Evolutionary conservation across 768 basidiomycete genomes (phyloP), one percentile per base, ranked within the genome.

Genomic region (Termitomyces sp.): DNA sequence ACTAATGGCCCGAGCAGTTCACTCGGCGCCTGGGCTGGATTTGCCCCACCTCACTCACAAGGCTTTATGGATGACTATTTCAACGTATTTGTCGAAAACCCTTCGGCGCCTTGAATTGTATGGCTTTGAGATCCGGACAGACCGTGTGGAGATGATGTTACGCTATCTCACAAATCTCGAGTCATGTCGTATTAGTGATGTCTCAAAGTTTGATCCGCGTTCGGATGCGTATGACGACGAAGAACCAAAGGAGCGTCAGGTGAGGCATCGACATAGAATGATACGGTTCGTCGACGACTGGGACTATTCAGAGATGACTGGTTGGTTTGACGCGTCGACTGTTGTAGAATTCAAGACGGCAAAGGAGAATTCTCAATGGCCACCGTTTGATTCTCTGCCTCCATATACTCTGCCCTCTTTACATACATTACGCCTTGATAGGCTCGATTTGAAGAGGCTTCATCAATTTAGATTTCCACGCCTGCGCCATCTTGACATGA

Each of bases 21-120:
- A n/a, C n/a, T n/a, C n/a, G 16, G 2, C 13, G 2, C 5, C 7
- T 3, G 2, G 7, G 6, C 0, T 4, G 27, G 6, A 18, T 8
- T 1, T 8, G 15, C 16, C 24, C 0, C 27, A 18, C 27, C 46
- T 47, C 13, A 47, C 46, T 30, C 46, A 47, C 4, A 47, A 47
- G 46, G 46, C 46, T 15, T 18, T 47, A 15, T 47, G 46, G 15
- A 47, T 1, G 8, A 47, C 46, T 30, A 47, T 47, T 18, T 6
- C 46, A 30, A 6, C 16, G 8, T 47, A 8, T 47, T 16, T 3
- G 7, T 24, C 46, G 20, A 41, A 41, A 9, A 41, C 41, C 1
- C 6, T 41, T 7, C 41, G 41, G 2, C 41, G 41, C 41, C 18
- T 47, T 24, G 46, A 47, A 27, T 7, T 47, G 24, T 47, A 47